Base-by-base conservation (phyloP, 2,329 filamentous ascomycete species). In the Aspergillus hiratsukae region DNA sequence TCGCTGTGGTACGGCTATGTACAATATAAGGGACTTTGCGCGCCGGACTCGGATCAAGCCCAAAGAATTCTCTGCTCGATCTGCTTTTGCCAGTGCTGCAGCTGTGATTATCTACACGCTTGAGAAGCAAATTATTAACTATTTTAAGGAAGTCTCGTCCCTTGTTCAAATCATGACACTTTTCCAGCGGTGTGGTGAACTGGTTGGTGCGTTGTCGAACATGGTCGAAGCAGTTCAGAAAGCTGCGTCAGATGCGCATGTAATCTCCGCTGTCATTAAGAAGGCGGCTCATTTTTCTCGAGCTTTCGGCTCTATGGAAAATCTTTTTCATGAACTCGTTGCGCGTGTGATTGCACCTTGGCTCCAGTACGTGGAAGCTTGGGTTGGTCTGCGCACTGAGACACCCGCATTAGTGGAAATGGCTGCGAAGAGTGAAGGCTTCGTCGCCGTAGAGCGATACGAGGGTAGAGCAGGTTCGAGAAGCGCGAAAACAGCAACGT, bases 311-410 rank as follows among this genome's bases (percentile, higher is more conserved):
- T 82, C 84, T 56, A 72, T 91, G 23, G 82, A 83, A 21, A 79
- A 82, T 23, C 80, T 90, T 31, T 81, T 90, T 66, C 82, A 86
- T 17, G 84, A 90, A 59, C 79, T 93, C 0, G 71, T 94, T 17
- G 77, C 79, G 48, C 78, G 82, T 41, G 84, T 87, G 1, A 84
- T 84, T 1, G 73, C 75, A 28, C 88, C 88, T 0, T 91, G 87
- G 83, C 75, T 89, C 8, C 81, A 85, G 52, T 81, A 87, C 52
- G 77, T 88, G 7, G 82, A 87, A 61, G 84, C 87, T 65, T 94
- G 90, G 89, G 84, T 92, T 58, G 90, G 90, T 0, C 80, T 90
- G 10, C 81, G 78, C 58, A 75, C 78, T 2, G 85, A 88, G 61
- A 75, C 80, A 37, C 82, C 83, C 1, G 73, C 83, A 10, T 79